Evolutionary conservation across 176 grass and related monocot species (phyloP).

Genomic region (Melocanna baccifera): DNA sequence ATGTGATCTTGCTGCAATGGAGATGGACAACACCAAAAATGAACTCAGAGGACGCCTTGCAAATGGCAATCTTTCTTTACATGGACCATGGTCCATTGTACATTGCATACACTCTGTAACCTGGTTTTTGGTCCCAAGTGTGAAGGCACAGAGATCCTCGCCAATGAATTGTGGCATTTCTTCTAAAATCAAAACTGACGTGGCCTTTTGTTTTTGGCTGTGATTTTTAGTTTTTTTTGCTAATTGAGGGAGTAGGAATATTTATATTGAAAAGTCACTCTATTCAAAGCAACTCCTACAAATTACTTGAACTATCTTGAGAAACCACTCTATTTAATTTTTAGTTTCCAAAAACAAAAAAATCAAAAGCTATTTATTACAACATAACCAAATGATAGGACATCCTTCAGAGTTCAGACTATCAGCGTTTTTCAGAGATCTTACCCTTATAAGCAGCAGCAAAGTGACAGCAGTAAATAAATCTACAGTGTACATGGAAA

Average conservation of each 20-base stretch:
- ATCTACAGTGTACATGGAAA: not conserved
- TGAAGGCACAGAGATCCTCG: not conserved
- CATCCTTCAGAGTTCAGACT: not conserved
- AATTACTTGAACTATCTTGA: too few species aligned
- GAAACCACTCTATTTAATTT: too few species aligned
- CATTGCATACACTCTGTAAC: not conserved
- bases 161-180: not conserved
- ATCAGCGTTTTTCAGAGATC: not conserved
- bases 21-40: slow-evolving; percentile 15
- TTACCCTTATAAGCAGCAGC: not conserved
- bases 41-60: slow-evolving; percentile 28
- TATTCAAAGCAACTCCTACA: too few species aligned
- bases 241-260: too few species aligned
- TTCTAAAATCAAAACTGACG: not conserved
- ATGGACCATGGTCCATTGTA: slow-evolving; percentile 10
- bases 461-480: not conserved
- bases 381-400: not conserved
- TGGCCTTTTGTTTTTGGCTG: too few species aligned
- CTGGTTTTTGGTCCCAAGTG: not conserved
- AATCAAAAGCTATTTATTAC: too few species aligned
- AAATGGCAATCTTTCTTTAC: slow-evolving; percentile 8
- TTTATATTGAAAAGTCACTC: too few species aligned
- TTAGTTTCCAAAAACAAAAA: too few species aligned
- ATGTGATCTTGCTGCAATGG: slow-evolving; percentile 42
- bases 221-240: too few species aligned